These are phyloP conservation scores for Cornus controversa DNA, from an alignment of 148 eudicot species.

Conservation along the genomic window DNA sequence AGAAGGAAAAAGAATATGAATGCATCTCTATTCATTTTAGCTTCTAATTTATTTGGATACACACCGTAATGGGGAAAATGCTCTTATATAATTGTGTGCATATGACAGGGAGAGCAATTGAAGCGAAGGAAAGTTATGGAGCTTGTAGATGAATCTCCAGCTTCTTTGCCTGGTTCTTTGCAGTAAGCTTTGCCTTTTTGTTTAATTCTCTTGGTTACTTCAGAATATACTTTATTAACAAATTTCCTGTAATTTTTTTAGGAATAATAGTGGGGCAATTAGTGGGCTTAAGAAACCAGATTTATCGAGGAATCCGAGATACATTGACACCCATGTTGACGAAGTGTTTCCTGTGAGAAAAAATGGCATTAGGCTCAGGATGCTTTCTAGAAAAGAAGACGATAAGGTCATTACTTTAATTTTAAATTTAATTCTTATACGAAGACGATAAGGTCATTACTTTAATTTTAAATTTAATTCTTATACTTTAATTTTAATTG, in stretches of 20 bases:
- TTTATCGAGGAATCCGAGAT: slow-evolving; percentile 57
- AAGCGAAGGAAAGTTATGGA: slow-evolving; percentile 52
- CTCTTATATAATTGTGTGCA: slow-evolving; percentile 10
- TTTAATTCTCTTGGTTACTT: slow-evolving; percentile 3
- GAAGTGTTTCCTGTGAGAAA: slow-evolving; percentile 71
- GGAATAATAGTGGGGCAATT: slow-evolving; percentile 22
- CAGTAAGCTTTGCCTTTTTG: slow-evolving; percentile 40
- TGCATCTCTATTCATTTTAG: not conserved
- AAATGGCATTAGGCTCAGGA: slow-evolving; percentile 51
- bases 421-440: not conserved
- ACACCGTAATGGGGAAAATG: not conserved
- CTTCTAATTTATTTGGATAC: not conserved
- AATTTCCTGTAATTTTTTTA: slow-evolving; percentile 19
- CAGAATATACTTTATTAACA: slow-evolving; percentile 7
- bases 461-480: not conserved
- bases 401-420: slow-evolving; percentile 49
- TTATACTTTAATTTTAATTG: not conserved
- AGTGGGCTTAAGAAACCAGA: slow-evolving; percentile 44
- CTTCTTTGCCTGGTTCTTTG: slow-evolving; percentile 20
- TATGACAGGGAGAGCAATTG: slow-evolving; percentile 79
- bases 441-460: slow-evolving; percentile 62
- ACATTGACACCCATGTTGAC: slow-evolving; percentile 62
- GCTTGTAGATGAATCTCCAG: slow-evolving; percentile 43
- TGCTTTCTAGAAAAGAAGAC: slow-evolving; percentile 59
- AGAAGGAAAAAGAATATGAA: not conserved